Conservation (phyloP, 768 basidiomycete genomes). For the Ramaria rubella region DNA sequence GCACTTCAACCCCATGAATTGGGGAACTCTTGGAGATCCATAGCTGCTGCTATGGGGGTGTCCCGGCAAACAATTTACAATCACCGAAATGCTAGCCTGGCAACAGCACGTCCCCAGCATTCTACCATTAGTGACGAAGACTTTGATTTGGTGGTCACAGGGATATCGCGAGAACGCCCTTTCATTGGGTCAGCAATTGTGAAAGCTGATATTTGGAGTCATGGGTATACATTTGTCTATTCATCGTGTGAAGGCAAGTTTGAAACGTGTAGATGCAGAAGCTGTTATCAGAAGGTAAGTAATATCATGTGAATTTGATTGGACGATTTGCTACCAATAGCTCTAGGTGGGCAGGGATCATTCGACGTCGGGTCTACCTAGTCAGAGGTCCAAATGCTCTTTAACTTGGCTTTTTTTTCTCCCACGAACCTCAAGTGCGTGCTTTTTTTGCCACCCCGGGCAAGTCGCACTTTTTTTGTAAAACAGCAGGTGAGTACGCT, state of each 20-base stretch:
- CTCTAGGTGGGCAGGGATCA: conserved; percentile 13
- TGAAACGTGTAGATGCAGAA: background rate
- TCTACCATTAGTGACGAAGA: background rate
- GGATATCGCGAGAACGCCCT: background rate
- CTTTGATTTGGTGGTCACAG: background rate
- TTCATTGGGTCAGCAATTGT: background rate
- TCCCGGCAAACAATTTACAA: too few species aligned
- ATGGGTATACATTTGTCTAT: background rate
- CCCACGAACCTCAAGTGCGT: too few species aligned
- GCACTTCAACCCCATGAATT: too few species aligned
- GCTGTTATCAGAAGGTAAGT: background rate
- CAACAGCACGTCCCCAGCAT: too few species aligned
- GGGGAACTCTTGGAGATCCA: conserved; percentile 20
- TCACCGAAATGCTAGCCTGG: conserved; percentile 9
- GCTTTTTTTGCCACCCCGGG: too few species aligned
- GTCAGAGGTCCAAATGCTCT: background rate
- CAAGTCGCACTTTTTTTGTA: too few species aligned
- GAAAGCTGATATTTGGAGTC: background rate
- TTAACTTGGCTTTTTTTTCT: too few species aligned
- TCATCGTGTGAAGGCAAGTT: background rate
- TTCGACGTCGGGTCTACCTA: conserved; percentile 5
- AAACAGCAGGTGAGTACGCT: too few species aligned
- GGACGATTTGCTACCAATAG: background rate
- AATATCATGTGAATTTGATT: background rate
- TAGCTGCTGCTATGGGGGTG: conserved; percentile 21